A percentile compares a stretch with the other conserved stretches of the same genome.
phyloP scores from a whole-genome alignment of 1,284 basidiomycete species.

The Lentinula novae-zelandiae region DNA sequence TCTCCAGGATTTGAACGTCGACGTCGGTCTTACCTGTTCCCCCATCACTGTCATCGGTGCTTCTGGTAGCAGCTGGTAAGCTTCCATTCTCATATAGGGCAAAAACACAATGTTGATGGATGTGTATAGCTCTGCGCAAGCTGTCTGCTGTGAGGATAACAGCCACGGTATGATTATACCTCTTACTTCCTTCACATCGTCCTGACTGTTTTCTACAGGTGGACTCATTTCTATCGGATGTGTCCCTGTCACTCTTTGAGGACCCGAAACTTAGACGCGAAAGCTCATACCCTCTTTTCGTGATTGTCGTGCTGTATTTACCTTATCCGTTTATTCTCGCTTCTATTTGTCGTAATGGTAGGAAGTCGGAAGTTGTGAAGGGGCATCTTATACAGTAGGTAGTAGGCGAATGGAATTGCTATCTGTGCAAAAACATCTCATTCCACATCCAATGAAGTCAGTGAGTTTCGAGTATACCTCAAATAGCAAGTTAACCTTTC shows the following conservation, averaged over 20 bases:
- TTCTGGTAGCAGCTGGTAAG: constrained; percentile 21
- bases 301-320: no score
- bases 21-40: constrained; percentile 19
- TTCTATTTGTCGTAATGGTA: no score
- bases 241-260: constrained; percentile 21
- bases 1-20: constrained; percentile 4
- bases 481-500: no score
- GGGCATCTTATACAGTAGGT: no score
- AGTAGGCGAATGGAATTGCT: no score
- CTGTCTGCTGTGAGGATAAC: constrained; percentile 14
- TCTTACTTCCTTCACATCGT: not conserved
- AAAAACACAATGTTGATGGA: no score
- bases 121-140: not conserved
- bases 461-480: no score
- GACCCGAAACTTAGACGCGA: not conserved
- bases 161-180: not conserved
- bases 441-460: no score
- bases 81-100: not conserved
- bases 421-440: no score
- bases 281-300: not conserved
- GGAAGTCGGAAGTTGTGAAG: no score
- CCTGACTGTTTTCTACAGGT: not conserved
- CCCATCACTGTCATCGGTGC: constrained; percentile 20
- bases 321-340: no score
- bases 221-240: constrained; percentile 24